Evolutionary conservation across 2,329 filamentous ascomycete genomes (phyloP).

Genomic region (Penicillium sp.): DNA sequence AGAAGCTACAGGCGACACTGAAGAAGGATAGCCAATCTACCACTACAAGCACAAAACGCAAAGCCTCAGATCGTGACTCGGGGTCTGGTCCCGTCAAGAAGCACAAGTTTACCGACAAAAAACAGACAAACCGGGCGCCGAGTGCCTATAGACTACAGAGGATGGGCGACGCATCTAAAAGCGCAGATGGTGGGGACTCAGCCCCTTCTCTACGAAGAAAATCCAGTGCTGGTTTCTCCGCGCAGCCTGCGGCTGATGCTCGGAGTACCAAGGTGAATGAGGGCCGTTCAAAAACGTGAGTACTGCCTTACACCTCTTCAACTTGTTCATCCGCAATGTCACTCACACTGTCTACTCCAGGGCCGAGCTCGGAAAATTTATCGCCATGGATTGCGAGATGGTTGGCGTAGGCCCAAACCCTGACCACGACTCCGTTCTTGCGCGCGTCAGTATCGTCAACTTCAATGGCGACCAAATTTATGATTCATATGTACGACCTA

Average conservation of each 20-base stretch:
- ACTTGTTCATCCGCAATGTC: background rate
- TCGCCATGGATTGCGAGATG: constrained; percentile 98
- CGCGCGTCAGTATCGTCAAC: constrained; percentile 86
- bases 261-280: constrained; percentile 60
- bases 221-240: constrained; percentile 56
- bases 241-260: constrained; percentile 38
- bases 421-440: constrained; percentile 71
- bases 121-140: constrained; percentile 13
- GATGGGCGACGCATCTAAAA: constrained; percentile 29
- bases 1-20: constrained; percentile 49
- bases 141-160: constrained; percentile 30
- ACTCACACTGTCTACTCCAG: constrained; percentile 40
- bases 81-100: constrained; percentile 36
- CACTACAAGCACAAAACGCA: constrained; percentile 31
- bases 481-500: constrained; percentile 84
- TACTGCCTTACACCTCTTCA: constrained; percentile 16
- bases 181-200: constrained; percentile 62
- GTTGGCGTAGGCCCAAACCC: constrained; percentile 71
- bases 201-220: constrained; percentile 60
- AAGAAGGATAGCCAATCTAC: constrained; percentile 31
- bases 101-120: constrained; percentile 30
- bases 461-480: constrained; percentile 92
- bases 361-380: constrained; percentile 79
- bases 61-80: constrained; percentile 32
- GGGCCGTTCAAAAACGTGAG: constrained; percentile 54